Base-by-base conservation (phyloP, 2,329 filamentous ascomycete species). In the Diaporthe citri region DNA sequence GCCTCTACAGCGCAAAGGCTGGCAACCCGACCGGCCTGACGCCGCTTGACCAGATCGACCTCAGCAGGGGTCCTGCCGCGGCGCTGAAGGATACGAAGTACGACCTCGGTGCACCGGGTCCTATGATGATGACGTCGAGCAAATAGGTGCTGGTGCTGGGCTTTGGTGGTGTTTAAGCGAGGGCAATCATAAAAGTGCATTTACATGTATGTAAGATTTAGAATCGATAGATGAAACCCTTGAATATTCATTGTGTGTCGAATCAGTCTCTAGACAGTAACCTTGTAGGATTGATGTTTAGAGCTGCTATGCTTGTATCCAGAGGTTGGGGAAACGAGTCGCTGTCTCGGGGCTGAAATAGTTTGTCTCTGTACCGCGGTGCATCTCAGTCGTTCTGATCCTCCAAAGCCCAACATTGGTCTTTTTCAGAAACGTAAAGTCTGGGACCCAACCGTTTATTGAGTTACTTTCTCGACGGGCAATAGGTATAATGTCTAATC, bases 1-100 rank as follows among this genome's bases (percentile, higher is more conserved):
- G 85, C 39, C 66, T 75, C 13, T 75, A 74, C 64, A 56, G 62
- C n/a, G 46, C 36, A 6, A 74, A 46, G 66, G 34, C n/a, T 20
- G 74, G 74, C 39, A 57, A 67, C 31, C 64, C 71, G 8, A 17
- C 36, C 3, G 74, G 74, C 39, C 55, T 74, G 64, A 66, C 52
- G 31, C 39, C 74, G 39, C 66, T 75, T 28, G 74, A 75, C 57
- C 62, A 75, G 71, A 75, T 75, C 4, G 74, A 75, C 34, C 64
- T 75, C 8, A 75, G 74, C 71, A 64, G 74, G 20, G 74, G 74
- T 2, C 74, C 74, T 15, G 74, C 43, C 12, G 71, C 62, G 12
- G 74, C 74, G 12, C 56, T 75, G 71, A 69, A 69, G 51, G 74
- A 72, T 2, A 75, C 74, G 12, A 75, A 71, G 57, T 75, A 75